Evolutionary conservation across 805 yeast species (phyloP).

Genomic region (Henningerozyma blattae): DNA sequence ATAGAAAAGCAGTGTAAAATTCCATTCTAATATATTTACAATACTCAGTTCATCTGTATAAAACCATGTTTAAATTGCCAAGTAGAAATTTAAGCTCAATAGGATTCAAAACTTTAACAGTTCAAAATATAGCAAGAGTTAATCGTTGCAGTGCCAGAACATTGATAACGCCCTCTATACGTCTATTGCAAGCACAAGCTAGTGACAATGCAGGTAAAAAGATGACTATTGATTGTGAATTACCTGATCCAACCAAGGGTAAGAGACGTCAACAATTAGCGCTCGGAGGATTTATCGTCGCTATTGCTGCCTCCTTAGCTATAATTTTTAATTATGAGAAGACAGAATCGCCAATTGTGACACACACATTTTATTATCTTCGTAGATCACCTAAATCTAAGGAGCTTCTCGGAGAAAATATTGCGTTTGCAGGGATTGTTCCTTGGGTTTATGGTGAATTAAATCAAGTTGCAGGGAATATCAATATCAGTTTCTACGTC

Average conservation of each 20-base stretch:
- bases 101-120: no score
- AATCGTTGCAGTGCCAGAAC: no score
- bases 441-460: slow-evolving; percentile 88
- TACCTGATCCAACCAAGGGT: slow-evolving; percentile 69
- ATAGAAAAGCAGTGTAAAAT: no score
- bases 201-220: not conserved
- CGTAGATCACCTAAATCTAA: slow-evolving; percentile 62
- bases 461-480: slow-evolving; percentile 71
- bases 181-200: not conserved
- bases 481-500: slow-evolving; percentile 61
- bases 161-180: not conserved
- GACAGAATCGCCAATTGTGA: slow-evolving; percentile 76
- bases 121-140: no score
- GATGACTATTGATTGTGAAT: slow-evolving; percentile 41
- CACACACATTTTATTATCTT: slow-evolving; percentile 74
- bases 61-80: no score
- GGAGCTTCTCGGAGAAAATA: slow-evolving; percentile 58
- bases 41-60: no score
- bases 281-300: slow-evolving; percentile 43
- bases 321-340: slow-evolving; percentile 89
- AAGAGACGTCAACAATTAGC: slow-evolving; percentile 36
- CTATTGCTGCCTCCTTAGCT: slow-evolving; percentile 43
- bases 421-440: slow-evolving; percentile 50
- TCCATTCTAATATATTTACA: no score
- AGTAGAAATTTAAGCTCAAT: no score